phyloP scores from a whole-genome alignment of 116 monocot species.

The Dioscorea cayenensis region DNA sequence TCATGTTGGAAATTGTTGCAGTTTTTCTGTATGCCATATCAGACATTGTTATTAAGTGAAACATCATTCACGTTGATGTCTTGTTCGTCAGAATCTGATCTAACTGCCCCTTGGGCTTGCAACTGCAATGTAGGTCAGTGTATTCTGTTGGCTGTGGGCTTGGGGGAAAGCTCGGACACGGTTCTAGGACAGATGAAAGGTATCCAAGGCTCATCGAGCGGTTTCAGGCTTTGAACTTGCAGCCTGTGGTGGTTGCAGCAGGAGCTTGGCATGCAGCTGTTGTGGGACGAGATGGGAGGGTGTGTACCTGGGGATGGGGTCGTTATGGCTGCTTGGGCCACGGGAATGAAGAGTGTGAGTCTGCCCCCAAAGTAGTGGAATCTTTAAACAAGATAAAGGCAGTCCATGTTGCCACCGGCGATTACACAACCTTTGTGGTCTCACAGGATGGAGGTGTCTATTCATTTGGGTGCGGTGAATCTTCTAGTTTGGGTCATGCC shows the following conservation, averaged over 20 bases:
- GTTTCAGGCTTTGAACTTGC: conserved; percentile 61
- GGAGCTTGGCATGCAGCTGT: conserved; percentile 98
- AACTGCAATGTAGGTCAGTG: conserved; percentile 63
- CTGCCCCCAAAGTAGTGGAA: conserved; percentile 76
- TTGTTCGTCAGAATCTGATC: background rate
- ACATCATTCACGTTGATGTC: background rate
- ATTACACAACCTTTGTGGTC: conserved; percentile 89
- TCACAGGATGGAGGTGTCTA: conserved; percentile 80
- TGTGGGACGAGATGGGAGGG: conserved; percentile 81
- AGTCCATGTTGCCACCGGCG: conserved; percentile 85
- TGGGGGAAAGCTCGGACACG: conserved; percentile 96
- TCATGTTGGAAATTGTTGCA: too few species aligned
- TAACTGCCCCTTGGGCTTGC: background rate
- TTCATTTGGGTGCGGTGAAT: conserved; percentile 91
- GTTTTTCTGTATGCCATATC: too few species aligned
- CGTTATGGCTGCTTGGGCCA: conserved; percentile 93
- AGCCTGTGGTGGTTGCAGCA: conserved; percentile 80
- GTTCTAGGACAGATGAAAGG: conserved; percentile 75
- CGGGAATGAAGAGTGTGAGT: conserved; percentile 84
- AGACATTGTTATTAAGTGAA: too few species aligned
- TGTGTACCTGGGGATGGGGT: conserved; percentile 99
- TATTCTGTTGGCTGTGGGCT: conserved; percentile 96
- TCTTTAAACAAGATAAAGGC: conserved; percentile 63
- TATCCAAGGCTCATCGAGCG: conserved; percentile 74
- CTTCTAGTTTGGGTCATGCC: conserved; percentile 76